phyloP scores from a whole-genome alignment of 2,329 filamentous ascomycete genomes.

The Neopestalotiopsis sp. region DNA sequence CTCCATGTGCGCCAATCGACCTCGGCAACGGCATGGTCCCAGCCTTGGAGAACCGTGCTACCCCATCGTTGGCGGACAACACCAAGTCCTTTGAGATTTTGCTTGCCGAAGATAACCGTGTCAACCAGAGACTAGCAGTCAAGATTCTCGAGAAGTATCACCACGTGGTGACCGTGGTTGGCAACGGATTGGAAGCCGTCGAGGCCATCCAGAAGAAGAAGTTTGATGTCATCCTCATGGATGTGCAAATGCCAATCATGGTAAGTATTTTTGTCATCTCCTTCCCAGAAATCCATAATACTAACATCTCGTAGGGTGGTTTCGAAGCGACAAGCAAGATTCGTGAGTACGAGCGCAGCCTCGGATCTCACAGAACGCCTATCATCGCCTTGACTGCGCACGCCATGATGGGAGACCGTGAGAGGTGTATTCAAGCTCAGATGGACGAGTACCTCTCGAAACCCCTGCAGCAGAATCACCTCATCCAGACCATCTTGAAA shows the following conservation, averaged over 20 bases:
- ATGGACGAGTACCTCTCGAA: slow-evolving; percentile 99
- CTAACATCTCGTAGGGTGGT: slow-evolving; percentile 67
- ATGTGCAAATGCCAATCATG: slow-evolving; percentile 99
- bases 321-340: slow-evolving; percentile 98
- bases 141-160: slow-evolving; percentile 98
- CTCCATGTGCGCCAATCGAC: slow-evolving; percentile 91
- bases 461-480: slow-evolving; percentile 92
- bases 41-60: slow-evolving; percentile 89
- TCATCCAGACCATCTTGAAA: slow-evolving; percentile 97
- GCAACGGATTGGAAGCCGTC: slow-evolving; percentile 92
- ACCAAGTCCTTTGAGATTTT: slow-evolving; percentile 95
- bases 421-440: slow-evolving; percentile 97
- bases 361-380: slow-evolving; percentile 82
- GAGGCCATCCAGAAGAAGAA: slow-evolving; percentile 90
- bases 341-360: slow-evolving; percentile 87
- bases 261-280: slow-evolving; percentile 51
- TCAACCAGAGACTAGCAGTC: slow-evolving; percentile 94
- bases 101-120: slow-evolving; percentile 94
- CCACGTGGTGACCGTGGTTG: slow-evolving; percentile 88
- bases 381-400: slow-evolving; percentile 97
- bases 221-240: slow-evolving; percentile 98
- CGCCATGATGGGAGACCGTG: slow-evolving; percentile 97
- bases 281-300: slow-evolving; percentile 6
- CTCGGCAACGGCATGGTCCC: slow-evolving; percentile 96
- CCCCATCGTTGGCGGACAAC: slow-evolving; percentile 89